Evolutionary conservation across 768 basidiomycete species (phyloP), one percentile per base, ranked within the genome.

Genomic region (Hortiboletus flavorubellus): DNA sequence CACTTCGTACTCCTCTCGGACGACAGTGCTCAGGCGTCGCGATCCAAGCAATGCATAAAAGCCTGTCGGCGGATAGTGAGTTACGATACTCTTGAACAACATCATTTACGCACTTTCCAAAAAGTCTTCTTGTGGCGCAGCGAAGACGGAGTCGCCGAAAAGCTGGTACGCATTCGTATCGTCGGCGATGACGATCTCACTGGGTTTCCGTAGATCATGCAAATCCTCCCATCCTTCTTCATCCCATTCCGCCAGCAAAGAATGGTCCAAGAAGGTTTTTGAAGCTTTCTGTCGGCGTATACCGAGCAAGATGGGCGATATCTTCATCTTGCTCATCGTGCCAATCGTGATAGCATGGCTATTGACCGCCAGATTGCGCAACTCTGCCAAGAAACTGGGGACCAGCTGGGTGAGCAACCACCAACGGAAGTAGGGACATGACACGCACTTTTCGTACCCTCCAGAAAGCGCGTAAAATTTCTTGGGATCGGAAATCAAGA

Each of bases 311-410:
- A 93, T 82, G 0, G 91, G 76, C 0, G 85, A 71, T 40, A 71
- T 76, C 68, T 80, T 88, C 89, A 99, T 89, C 46, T 79, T 79
- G 16, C 66, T 71, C 31, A 83, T 64, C 5, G 72, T 70, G 1
- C 74, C 69, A 2, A 81, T 76, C n/a, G 87, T 64, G 12, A 80
- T 72, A n/a, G 76, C 74, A 14, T 74, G 68, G 56, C 74, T 67
- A 59, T 94, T 93, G 41, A 93, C 78, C n/a, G 91, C 90, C 44
- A 98, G 78, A 54, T 93, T 89, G 12, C 93, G 84, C 5, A 98
- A 76, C 66, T 96, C 93, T 3, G 77, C 74, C 26, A 94, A 75
- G 67, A 89, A 97, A 61, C 93, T 95, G n/a, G 11, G 4, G 16
- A 8, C 37, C 23, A 5, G n/a, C 18, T 46, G 18, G 56, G 44